Evolutionary conservation across 2,329 filamentous ascomycete genomes (phyloP), one percentile per base, ranked within the genome.

Genomic region (Colletotrichum sp.): DNA sequence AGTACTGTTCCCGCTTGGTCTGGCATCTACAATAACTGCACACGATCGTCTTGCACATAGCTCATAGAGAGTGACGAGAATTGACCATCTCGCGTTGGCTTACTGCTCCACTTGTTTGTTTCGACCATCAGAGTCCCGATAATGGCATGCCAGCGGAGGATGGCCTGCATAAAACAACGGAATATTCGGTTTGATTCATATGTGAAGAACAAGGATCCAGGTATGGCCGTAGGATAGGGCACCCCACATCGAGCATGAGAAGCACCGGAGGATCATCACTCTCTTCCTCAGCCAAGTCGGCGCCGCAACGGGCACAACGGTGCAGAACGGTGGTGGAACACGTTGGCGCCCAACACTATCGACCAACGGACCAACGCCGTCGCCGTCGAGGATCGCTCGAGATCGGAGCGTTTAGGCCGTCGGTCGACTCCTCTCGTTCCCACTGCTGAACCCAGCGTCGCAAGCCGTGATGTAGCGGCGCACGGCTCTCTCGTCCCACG

Each of bases 401-500:
- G 62, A 73, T 67, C 62, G 64, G 62, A 62, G 73, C 69, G 73
- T 67, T 62, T 56, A 34, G n/a, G n/a, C 39, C 55, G 67, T 36
- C 30, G 18, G 22, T 56, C 18, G 56, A 28, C 52, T 58, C 30
- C 56, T 58, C 65, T 32, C 56, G 39, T 60, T 64, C 56, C 64
- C 70, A 60, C 32, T n/a, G 27, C 18, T 60, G 58, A 64, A 4
- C 32, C 18, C 39, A 52, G 39, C 64, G 74, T 74, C 60, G 48
- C 70, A 75, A 68, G 70, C 73, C 70, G 62, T 43, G 18, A 25
- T 34, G 36, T 58, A 61, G 62, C 61, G 39, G 60, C 39, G 56
- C 70, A 74, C 70, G 70, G 74, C 72, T 66, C 61, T 62, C 62
- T 52, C 43, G n/a, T 52, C 43, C 55, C 68, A 34, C 74, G 74